Evolutionary conservation across 2,329 filamentous ascomycete genomes (phyloP).

Genomic region (Phaeophleospora eucalypticola): DNA sequence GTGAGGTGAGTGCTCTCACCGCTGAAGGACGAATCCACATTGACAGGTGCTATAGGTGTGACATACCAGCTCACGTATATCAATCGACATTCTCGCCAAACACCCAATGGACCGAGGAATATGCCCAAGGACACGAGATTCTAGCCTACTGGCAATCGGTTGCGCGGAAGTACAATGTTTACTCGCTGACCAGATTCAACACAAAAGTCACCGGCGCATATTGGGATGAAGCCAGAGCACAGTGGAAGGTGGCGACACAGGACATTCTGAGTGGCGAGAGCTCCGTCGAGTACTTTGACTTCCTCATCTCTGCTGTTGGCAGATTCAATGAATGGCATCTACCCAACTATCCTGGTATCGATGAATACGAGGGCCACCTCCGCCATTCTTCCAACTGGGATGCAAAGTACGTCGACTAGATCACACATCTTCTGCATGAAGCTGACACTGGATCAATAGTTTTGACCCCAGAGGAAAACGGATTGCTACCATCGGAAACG

Average conservation of each 20-base stretch:
- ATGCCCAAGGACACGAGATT: slow-evolving; percentile 64
- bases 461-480: slow-evolving; percentile 36
- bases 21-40: neutral
- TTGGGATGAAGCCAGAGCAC: slow-evolving; percentile 51
- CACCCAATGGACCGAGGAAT: slow-evolving; percentile 64
- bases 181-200: slow-evolving; percentile 53
- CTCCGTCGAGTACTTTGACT: slow-evolving; percentile 50
- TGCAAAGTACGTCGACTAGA: too few relatives aligned
- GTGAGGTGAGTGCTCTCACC: slow-evolving; percentile 6
- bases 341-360: slow-evolving; percentile 52
- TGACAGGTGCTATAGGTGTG: slow-evolving; percentile 46
- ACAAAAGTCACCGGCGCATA: slow-evolving; percentile 53
- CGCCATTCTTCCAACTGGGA: slow-evolving; percentile 41
- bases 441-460: too few relatives aligned
- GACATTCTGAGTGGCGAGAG: slow-evolving; percentile 26
- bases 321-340: slow-evolving; percentile 63
- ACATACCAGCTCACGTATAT: slow-evolving; percentile 67
- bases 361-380: slow-evolving; percentile 35
- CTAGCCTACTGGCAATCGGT: slow-evolving; percentile 61
- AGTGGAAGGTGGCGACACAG: slow-evolving; percentile 57
- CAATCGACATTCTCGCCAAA: slow-evolving; percentile 66
- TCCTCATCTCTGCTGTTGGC: slow-evolving; percentile 61
- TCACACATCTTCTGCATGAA: too few relatives aligned
- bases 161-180: slow-evolving; percentile 61
- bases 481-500: slow-evolving; percentile 42